Evolutionary conservation across 257 asterid species (phyloP).

Genomic region (Plantago ovata): DNA sequence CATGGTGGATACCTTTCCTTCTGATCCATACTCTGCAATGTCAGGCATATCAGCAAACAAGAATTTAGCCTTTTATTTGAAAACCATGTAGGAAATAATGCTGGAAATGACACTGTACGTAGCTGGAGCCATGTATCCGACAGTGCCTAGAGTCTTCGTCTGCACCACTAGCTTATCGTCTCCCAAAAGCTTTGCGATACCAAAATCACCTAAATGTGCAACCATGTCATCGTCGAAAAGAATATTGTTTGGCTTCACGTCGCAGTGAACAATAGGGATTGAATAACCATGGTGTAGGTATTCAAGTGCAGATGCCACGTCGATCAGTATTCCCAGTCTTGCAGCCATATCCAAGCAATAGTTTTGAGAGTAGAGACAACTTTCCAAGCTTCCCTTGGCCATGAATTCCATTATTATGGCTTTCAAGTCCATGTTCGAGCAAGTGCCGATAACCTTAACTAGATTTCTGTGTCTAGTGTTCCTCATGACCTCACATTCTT

Average conservation of each 20-base stretch:
- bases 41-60: not conserved
- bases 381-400: not conserved
- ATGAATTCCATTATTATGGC: not conserved
- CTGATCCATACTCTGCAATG: conserved; percentile 29
- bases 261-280: not conserved
- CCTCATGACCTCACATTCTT: not conserved
- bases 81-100: not conserved
- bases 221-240: not conserved
- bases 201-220: conserved; percentile 4
- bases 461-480: conserved; percentile 2
- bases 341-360: not conserved
- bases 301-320: conserved; percentile 1
- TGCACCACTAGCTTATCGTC: not conserved
- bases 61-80: not conserved
- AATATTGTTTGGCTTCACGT: conserved; percentile 2
- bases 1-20: conserved; percentile 27
- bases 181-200: not conserved
- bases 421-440: not conserved
- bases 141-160: not conserved
- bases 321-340: not conserved
- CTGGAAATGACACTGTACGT: not conserved
- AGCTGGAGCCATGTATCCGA: conserved; percentile 8
- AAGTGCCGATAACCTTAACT: not conserved
- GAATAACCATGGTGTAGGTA: not conserved
- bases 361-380: not conserved